Evolutionary conservation across 306 rosid genomes (phyloP), one percentile per base, ranked within the genome.

Genomic region (Boehmeria nivea): DNA sequence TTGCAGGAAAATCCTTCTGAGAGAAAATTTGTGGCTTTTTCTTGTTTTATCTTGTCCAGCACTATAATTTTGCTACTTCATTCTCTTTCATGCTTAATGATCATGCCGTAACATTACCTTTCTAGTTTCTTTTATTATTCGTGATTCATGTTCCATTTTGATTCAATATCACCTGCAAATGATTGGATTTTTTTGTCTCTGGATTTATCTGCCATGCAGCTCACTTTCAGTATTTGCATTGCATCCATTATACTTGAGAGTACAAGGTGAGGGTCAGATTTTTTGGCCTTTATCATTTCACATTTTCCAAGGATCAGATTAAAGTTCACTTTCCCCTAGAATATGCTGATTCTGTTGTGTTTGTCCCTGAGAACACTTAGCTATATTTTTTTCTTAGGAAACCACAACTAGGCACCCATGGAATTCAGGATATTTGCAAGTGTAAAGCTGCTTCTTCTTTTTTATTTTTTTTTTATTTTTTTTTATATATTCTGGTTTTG

Each of bases 201-300:
- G 28, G 1, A 44, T 45, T 40, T 66, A 51, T 46, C 65, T 26
- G 31, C 54, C 45, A 59, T 80, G 76, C 96, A 91, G 98, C 70
- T 91, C 98, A 49, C 87, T 91, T 40, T 91, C 98, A 20, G 98
- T 91, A 52, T 91, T 69, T 78, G 98, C 98, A 14, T 60, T 91
- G 75, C 98, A 91, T 77, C 98, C 98, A 8, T 76, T 91, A 54
- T 91, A 91, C 85, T 68, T 91, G 64, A 78, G 94, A 76, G 89
- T 91, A 53, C 87, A 91, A 78, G 96, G 98, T 84, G 60, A 55
- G 33, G 7, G 2, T 22, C n/a, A 11, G 43, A 33, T 16, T 8
- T 51, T 25, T 34, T 3, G 47, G 37, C 3, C 5, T 25, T 26
- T 15, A 4, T 1, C 13, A 2, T 54, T 38, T 17, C 51, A 43